Percentiles rank a stretch among this genome's conserved stretches.
These are phyloP conservation scores for Clitopilus passeckerianus DNA, from an alignment of 768 basidiomycete genomes.

Conservation along the genomic window DNA sequence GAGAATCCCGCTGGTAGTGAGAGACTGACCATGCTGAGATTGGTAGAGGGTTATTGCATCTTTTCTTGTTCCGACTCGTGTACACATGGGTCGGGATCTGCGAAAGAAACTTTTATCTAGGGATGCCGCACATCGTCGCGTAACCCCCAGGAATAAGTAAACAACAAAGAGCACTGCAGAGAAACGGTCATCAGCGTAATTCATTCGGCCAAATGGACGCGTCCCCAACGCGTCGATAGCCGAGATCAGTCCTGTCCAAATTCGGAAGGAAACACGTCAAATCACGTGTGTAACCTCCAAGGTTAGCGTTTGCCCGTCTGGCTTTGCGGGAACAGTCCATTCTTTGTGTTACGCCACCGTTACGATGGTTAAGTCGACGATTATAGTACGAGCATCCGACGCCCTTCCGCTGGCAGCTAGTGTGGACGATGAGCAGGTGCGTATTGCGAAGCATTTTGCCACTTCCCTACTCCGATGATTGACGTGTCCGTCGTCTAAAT, in stretches of 20 bases:
- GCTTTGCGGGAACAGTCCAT: background rate
- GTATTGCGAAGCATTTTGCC: constrained; percentile 10
- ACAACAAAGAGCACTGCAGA: background rate
- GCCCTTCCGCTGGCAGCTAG: constrained; percentile 90
- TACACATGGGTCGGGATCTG: background rate
- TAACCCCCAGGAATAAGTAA: background rate
- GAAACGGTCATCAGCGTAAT: background rate
- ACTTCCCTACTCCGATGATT: background rate
- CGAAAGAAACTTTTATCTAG: too few relatives aligned
- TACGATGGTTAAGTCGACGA: constrained; percentile 81
- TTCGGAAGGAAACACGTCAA: background rate
- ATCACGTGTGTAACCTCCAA: background rate
- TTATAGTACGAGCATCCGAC: constrained; percentile 80
- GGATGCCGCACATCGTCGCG: too few relatives aligned
- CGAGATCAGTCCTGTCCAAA: background rate
- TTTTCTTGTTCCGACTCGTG: background rate
- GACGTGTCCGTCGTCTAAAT: constrained; percentile 10
- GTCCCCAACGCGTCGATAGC: background rate
- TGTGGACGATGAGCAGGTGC: constrained; percentile 95
- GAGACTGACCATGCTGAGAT: background rate
- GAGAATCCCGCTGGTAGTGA: background rate
- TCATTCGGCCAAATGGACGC: background rate
- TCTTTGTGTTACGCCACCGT: background rate
- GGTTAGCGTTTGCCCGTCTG: background rate
- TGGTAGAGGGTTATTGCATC: background rate